Evolutionary conservation across 2,329 filamentous ascomycete species (phyloP), one percentile per base, ranked within the genome.

Genomic region (Pyrenophora seminiperda): DNA sequence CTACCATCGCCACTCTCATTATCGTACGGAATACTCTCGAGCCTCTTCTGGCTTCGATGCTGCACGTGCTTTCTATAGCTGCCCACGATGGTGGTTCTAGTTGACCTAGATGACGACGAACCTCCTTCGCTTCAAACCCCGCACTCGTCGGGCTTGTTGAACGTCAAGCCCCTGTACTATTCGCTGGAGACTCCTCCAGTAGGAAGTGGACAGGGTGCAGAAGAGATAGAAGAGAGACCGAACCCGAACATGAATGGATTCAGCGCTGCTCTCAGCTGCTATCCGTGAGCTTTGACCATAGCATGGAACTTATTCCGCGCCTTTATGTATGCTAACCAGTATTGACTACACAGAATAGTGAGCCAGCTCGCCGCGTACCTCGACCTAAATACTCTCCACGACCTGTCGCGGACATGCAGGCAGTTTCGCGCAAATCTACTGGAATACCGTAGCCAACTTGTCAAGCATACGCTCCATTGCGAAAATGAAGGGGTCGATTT

Each of bases 321-420:
- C 41, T 30, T 33, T 53, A 64, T 56, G 58, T 42, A 53, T 65
- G 67, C 69, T 73, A 58, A 72, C 65, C 52, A 63, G 5, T 31
- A 29, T 51, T 53, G 42, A 53, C 57, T 38, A 34, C 56, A 52
- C 77, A 96, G 91, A 64, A 84, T 96, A 68, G 85, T 89, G 62
- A 83, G 85, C 58, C 83, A 87, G 63, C 83, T 97, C 59, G 88
- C 89, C 40, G 82, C 84, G 24, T 82, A 83, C 61, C 84, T 97
- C 70, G 93, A 97, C 71, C 83, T 96, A 41, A 96, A 93, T 72
- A 88, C 90, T 11, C 83, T 97, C 63, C 87, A 96, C 72, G 86
- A 87, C 58, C 83, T 97, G 15, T 89, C 92, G 42, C 84, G 83
- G 46, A 91, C 90, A 47, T 96, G 91, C 71, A 89, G 88, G 42